These are phyloP conservation scores for Aspergillus hiratsukae DNA, from an alignment of 2,329 filamentous ascomycete genomes.

Conservation along the genomic window DNA sequence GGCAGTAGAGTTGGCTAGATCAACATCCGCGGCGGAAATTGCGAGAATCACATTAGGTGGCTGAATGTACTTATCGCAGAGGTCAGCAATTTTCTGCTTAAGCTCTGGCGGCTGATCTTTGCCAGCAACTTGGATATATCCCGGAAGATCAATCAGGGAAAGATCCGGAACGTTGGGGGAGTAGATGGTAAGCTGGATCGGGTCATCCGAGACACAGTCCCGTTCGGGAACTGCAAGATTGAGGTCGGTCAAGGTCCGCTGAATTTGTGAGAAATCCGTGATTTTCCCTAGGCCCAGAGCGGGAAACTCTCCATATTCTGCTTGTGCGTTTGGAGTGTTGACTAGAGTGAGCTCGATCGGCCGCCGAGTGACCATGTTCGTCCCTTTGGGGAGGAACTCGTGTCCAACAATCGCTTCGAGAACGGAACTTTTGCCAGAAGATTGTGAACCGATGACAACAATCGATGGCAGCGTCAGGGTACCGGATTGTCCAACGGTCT, in stretches of 20 bases:
- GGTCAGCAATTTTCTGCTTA: conserved; percentile 91
- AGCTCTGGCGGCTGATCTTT: conserved; percentile 85
- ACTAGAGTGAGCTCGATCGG: conserved; percentile 95
- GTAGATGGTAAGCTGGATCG: conserved; percentile 91
- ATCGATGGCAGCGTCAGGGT: conserved; percentile 88
- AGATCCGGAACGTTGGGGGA: conserved; percentile 93
- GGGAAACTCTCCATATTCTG: conserved; percentile 95
- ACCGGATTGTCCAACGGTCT: conserved; percentile 87
- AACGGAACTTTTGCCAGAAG: conserved; percentile 96
- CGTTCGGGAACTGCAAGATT: conserved; percentile 87
- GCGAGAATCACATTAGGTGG: conserved; percentile 93
- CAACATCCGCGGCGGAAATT: conserved; percentile 95
- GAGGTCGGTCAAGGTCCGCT: conserved; percentile 88
- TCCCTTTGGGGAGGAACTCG: conserved; percentile 95
- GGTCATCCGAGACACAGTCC: conserved; percentile 93
- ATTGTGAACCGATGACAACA: conserved; percentile 98
- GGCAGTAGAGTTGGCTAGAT: conserved; percentile 93
- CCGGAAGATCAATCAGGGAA: conserved; percentile 91
- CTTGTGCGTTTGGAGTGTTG: conserved; percentile 81
- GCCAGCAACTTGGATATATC: conserved; percentile 94
- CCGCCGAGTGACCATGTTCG: conserved; percentile 94
- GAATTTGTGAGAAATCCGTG: conserved; percentile 77
- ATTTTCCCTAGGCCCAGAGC: conserved; percentile 85
- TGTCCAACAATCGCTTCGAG: conserved; percentile 95
- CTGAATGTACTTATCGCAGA: conserved; percentile 98